Percentiles rank a stretch among this genome's conserved stretches.
phyloP scores from a whole-genome alignment of 305 asterid species.

The Fraxinus platypoda region DNA sequence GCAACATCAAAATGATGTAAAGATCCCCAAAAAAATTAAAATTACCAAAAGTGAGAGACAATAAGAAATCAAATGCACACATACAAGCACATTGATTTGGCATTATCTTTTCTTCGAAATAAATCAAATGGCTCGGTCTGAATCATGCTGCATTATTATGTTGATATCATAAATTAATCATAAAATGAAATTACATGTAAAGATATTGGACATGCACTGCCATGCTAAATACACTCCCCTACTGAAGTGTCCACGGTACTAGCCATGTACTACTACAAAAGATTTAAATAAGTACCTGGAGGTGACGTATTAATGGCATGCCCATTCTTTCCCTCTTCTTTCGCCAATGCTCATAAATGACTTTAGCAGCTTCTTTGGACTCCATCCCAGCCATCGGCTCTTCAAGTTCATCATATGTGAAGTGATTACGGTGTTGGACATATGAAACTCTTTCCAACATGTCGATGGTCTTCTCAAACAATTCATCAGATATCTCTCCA shows the following conservation, averaged over 20 bases:
- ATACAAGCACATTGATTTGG: neutral
- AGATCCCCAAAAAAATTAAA: neutral
- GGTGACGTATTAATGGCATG: conserved; percentile 86
- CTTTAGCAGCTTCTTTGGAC: conserved; percentile 51
- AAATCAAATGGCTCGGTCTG: neutral
- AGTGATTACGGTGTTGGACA: conserved; percentile 58
- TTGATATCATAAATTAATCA: neutral
- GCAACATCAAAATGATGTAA: conserved; percentile 9
- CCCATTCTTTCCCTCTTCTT: conserved; percentile 71
- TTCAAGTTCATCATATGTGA: conserved; percentile 68
- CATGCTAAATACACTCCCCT: neutral
- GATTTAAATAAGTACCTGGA: conserved; percentile 59
- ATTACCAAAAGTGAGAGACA: neutral
- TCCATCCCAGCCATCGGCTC: conserved; percentile 55
- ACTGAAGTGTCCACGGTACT: neutral
- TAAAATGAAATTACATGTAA: neutral
- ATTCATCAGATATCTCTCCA: conserved; percentile 64
- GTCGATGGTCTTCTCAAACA: conserved; percentile 72
- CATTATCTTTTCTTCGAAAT: neutral
- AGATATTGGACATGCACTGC: neutral
- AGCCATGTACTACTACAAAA: neutral
- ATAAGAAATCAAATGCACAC: neutral
- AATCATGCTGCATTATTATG: neutral
- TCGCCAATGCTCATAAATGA: conserved; percentile 73
- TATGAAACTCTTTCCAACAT: conserved; percentile 80